Evolutionary conservation across 352 stramenopile genomes (phyloP).

Genomic region (Peronospora tabacina): DNA sequence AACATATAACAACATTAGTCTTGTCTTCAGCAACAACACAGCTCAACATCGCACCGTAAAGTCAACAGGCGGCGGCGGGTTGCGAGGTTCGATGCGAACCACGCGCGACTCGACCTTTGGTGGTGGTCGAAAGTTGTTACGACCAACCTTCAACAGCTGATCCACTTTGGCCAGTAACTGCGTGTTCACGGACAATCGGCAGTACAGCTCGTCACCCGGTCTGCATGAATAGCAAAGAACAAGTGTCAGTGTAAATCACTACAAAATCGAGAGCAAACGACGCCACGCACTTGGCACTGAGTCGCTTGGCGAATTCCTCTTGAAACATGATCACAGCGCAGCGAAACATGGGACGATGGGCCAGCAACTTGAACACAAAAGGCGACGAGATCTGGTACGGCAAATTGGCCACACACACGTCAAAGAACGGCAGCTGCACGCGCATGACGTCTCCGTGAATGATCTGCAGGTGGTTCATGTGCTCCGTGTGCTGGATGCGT

Average conservation of each 20-base stretch:
- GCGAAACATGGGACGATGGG: conserved; percentile 96
- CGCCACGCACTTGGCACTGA: conserved; percentile 87
- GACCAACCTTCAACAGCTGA: conserved; percentile 96
- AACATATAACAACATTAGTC: conserved; percentile 8
- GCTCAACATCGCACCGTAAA: conserved; percentile 73
- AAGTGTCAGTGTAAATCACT: background rate
- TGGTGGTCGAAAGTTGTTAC: conserved; percentile 99
- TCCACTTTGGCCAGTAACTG: conserved; percentile 98
- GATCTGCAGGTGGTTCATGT: conserved; percentile 93
- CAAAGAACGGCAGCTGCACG: conserved; percentile 98
- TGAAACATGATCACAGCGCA: conserved; percentile 99
- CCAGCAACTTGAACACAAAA: conserved; percentile 98
- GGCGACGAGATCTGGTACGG: conserved; percentile 99
- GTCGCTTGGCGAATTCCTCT: conserved; percentile 96
- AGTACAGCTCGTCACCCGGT: conserved; percentile 96
- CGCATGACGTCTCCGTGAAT: conserved; percentile 99
- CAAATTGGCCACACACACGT: conserved; percentile 99
- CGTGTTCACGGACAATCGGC: conserved; percentile 97
- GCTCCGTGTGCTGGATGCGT: conserved; percentile 95
- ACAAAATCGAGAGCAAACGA: background rate
- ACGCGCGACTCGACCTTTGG: conserved; percentile 95
- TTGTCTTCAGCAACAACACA: background rate
- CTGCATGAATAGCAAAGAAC: conserved; percentile 25
- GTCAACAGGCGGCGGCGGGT: conserved; percentile 97
- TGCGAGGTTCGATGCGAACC: conserved; percentile 95